Evolutionary conservation across 495 filamentous ascomycete genomes (phyloP).

Genomic region (Sphaerosporella brunnea): DNA sequence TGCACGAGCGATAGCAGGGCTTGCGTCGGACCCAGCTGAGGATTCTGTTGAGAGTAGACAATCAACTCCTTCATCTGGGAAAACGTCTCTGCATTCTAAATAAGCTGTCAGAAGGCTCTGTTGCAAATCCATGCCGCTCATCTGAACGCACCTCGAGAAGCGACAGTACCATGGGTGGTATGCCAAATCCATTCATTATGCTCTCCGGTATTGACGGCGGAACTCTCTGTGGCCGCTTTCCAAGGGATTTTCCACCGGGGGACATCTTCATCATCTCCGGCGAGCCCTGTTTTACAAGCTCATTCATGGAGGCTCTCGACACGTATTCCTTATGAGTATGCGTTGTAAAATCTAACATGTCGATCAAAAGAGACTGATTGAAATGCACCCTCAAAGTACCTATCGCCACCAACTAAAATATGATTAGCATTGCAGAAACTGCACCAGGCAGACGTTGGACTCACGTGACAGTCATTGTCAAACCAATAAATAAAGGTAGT

Average conservation of each 20-base stretch:
- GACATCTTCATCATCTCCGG: constrained; percentile 33
- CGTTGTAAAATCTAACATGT: constrained; percentile 38
- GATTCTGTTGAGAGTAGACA: constrained; percentile 33
- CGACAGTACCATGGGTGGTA: constrained; percentile 7
- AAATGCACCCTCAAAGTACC: constrained; percentile 36
- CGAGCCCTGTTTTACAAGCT: constrained; percentile 20
- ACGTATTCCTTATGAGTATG: constrained; percentile 38
- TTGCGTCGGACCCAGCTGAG: constrained; percentile 31
- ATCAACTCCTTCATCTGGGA: constrained; percentile 40
- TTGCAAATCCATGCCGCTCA: neutral
- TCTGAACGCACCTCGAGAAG: constrained; percentile 3
- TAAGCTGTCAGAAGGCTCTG: neutral
- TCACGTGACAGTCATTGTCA: constrained; percentile 38
- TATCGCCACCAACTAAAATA: constrained; percentile 33
- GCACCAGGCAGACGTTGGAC: constrained; percentile 7
- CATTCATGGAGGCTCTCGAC: constrained; percentile 33
- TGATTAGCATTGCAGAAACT: neutral
- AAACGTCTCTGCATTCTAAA: constrained; percentile 39
- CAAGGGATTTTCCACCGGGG: constrained; percentile 36
- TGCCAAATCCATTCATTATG: neutral
- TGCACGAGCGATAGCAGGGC: constrained; percentile 32
- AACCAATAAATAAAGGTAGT: constrained; percentile 43
- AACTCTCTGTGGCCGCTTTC: constrained; percentile 29
- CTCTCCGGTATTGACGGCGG: neutral
- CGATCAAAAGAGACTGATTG: constrained; percentile 36